phyloP scores from a whole-genome alignment of 495 filamentous ascomycete species.

The Lasiosphaeria miniovina region DNA sequence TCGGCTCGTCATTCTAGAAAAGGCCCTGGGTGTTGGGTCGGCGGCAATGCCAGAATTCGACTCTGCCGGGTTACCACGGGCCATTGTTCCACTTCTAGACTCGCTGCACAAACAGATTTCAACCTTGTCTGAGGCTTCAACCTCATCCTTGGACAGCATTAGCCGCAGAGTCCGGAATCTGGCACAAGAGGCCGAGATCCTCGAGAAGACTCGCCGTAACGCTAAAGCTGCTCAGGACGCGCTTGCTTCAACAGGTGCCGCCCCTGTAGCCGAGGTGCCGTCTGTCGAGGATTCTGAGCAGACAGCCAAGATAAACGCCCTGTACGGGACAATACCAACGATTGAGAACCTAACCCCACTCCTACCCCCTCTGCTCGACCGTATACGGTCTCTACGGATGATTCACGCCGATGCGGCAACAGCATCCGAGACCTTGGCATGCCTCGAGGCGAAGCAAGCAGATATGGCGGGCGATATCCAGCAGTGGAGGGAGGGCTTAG shows the following conservation, averaged over 20 bases:
- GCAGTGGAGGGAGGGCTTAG: constrained; percentile 79
- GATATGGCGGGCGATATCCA: constrained; percentile 81
- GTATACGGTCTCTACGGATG: constrained; percentile 75
- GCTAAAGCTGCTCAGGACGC: constrained; percentile 66
- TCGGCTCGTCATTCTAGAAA: constrained; percentile 74
- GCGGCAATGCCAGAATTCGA: constrained; percentile 63
- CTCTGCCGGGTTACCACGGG: constrained; percentile 52
- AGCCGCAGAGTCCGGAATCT: constrained; percentile 70
- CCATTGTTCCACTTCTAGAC: constrained; percentile 78
- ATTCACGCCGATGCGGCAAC: constrained; percentile 85
- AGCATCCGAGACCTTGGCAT: constrained; percentile 74
- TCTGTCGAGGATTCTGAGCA: constrained; percentile 58
- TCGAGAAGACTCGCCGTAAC: constrained; percentile 68
- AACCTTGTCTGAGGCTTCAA: constrained; percentile 61
- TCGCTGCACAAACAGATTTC: constrained; percentile 68
- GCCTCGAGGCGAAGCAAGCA: constrained; percentile 72
- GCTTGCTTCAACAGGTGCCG: constrained; percentile 47
- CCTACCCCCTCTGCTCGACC: constrained; percentile 79
- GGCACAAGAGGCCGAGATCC: constrained; percentile 72
- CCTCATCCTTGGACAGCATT: constrained; percentile 69
- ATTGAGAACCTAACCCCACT: constrained; percentile 85
- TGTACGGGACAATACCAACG: constrained; percentile 84
- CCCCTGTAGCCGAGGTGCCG: constrained; percentile 28
- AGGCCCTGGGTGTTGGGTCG: constrained; percentile 72
- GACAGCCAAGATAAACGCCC: constrained; percentile 81